These are phyloP conservation scores for Plasmodium yoelii DNA, from an alignment of 169 alveolate genomes.

Conservation along the genomic window DNA sequence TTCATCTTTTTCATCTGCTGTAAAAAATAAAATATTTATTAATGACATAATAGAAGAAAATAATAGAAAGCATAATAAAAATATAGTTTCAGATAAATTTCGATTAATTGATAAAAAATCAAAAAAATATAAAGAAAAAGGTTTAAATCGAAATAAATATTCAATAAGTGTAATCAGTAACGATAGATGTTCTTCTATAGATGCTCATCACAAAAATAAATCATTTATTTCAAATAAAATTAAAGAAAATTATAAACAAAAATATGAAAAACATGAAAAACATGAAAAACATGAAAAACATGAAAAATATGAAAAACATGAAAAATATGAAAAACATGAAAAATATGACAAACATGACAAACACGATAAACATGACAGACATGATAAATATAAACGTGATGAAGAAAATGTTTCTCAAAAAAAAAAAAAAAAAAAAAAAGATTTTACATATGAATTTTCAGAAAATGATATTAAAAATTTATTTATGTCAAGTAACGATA, in stretches of 20 bases:
- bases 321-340: not conserved
- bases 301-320: not conserved
- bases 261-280: not conserved
- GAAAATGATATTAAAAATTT: conserved; percentile 29
- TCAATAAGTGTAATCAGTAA: not conserved
- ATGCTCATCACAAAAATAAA: not conserved
- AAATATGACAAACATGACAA: not conserved
- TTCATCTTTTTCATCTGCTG: conserved; percentile 41
- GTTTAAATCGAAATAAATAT: too few species aligned
- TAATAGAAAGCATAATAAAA: not conserved
- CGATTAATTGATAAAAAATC: conserved; percentile 40
- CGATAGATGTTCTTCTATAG: not conserved
- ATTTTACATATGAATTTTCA: conserved; percentile 19
- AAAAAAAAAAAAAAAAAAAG: conserved; percentile 16
- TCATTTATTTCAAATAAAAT: not conserved
- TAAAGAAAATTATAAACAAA: too few species aligned
- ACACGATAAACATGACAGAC: not conserved
- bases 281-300: not conserved
- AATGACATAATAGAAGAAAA: not conserved
- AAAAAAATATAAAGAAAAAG: conserved; percentile 12
- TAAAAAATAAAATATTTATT: conserved; percentile 46
- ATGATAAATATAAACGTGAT: not conserved
- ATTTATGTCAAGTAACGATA: conserved; percentile 10
- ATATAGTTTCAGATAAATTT: conserved; percentile 16
- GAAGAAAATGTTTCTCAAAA: not conserved